Evolutionary conservation across 495 filamentous ascomycete genomes (phyloP).

Genomic region (Glarea lozoyensis): DNA sequence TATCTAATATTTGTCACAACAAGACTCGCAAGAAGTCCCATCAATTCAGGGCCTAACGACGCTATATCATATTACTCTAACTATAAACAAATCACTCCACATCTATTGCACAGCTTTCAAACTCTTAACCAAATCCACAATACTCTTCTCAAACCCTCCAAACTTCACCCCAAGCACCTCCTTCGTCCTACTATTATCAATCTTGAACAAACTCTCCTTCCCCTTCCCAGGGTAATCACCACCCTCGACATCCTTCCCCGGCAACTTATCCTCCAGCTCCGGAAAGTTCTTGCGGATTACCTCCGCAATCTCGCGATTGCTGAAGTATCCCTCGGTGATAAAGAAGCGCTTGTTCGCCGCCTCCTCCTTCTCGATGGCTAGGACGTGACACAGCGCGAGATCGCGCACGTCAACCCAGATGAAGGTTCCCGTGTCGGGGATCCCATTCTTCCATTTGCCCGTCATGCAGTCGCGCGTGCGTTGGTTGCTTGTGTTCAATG

Average conservation of each 20-base stretch:
- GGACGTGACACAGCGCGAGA: conserved; percentile 60
- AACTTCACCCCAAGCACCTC: conserved; percentile 53
- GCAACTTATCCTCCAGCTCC: conserved; percentile 51
- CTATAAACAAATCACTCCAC: no score
- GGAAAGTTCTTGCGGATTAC: conserved; percentile 40
- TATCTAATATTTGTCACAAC: no score
- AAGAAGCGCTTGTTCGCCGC: conserved; percentile 67
- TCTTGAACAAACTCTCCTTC: conserved; percentile 29
- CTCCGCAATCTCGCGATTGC: conserved; percentile 54
- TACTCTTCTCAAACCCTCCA: conserved; percentile 40
- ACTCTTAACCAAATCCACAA: conserved; percentile 47
- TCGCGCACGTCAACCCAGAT: conserved; percentile 66
- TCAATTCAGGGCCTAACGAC: no score
- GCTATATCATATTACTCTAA: no score
- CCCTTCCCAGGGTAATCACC: conserved; percentile 21
- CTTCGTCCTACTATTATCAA: conserved; percentile 44
- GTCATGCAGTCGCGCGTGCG: conserved; percentile 36
- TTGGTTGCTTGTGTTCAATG: conserved; percentile 59
- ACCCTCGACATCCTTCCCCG: conserved; percentile 34
- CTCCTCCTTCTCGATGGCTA: conserved; percentile 54
- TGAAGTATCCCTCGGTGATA: conserved; percentile 49
- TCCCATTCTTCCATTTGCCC: conserved; percentile 54
- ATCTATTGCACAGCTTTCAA: conserved; percentile 35
- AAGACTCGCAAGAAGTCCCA: no score
- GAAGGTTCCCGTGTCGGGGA: conserved; percentile 44